Evolutionary conservation across 169 alveolate species (phyloP).

Genomic region (Plasmodium sp.): DNA sequence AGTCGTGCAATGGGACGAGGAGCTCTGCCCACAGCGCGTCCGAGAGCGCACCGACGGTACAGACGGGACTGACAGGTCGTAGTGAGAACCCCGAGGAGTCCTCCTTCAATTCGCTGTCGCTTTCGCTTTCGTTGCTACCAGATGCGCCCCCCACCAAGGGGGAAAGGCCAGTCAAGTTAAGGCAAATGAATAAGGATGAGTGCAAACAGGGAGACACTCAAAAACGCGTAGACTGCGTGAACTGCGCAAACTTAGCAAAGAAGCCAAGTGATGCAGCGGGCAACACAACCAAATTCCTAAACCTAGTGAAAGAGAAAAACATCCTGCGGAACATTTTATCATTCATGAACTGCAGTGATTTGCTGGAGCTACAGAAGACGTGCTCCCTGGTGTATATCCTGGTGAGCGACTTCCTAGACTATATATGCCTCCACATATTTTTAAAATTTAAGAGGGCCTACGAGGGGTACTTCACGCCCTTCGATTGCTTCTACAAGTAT

Average conservation of each 20-base stretch:
- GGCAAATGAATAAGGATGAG: not conserved
- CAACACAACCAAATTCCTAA: not conserved
- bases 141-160: not conserved
- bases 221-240: not conserved
- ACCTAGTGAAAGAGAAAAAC: slow-evolving; percentile 22
- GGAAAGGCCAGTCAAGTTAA: not conserved
- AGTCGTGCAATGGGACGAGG: not conserved
- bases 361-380: slow-evolving; percentile 50
- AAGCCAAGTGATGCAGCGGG: not conserved
- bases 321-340: slow-evolving; percentile 62
- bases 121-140: not conserved
- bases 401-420: slow-evolving; percentile 63
- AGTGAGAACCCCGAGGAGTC: not conserved
- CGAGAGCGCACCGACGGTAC: not conserved
- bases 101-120: not conserved
- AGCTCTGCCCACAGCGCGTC: not conserved
- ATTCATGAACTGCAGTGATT: slow-evolving; percentile 49
- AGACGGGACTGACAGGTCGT: not conserved
- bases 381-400: slow-evolving; percentile 40
- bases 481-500: slow-evolving; percentile 53
- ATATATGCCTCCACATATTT: slow-evolving; percentile 57
- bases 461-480: slow-evolving; percentile 21
- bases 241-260: not conserved
- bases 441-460: slow-evolving; percentile 27
- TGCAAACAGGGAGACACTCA: not conserved